These are phyloP conservation scores for Graphilbum fragrans DNA, from an alignment of 2,329 filamentous ascomycete species.

Conservation along the genomic window DNA sequence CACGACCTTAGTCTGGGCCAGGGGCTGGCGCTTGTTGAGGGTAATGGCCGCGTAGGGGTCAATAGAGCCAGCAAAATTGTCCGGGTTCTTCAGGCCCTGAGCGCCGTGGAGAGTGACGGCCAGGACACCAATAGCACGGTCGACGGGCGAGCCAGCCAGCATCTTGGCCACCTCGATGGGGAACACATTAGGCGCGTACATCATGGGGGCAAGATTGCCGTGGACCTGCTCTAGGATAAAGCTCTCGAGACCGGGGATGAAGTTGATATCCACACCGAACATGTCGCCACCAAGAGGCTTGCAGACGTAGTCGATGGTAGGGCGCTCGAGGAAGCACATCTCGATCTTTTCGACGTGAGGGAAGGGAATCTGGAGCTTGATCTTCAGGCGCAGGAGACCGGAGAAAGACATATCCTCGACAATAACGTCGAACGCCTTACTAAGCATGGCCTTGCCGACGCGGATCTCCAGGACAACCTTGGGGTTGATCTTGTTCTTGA, in stretches of 20 bases:
- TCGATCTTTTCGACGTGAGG: constrained; percentile 92
- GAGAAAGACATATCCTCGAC: constrained; percentile 97
- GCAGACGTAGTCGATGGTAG: constrained; percentile 91
- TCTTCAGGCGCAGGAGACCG: constrained; percentile 90
- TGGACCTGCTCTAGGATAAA: constrained; percentile 98
- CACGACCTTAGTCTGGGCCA: constrained; percentile 82
- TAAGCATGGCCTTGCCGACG: constrained; percentile 90
- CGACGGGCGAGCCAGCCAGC: constrained; percentile 84
- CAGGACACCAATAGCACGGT: constrained; percentile 89
- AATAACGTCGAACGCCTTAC: constrained; percentile 93
- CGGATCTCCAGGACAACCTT: constrained; percentile 93
- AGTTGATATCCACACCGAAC: constrained; percentile 97
- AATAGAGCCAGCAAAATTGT: constrained; percentile 82
- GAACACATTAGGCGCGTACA: constrained; percentile 97
- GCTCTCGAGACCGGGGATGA: constrained; percentile 83
- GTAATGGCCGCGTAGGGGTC: constrained; percentile 84
- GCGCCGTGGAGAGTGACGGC: constrained; percentile 86
- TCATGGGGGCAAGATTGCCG: constrained; percentile 86
- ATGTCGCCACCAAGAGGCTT: constrained; percentile 93
- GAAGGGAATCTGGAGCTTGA: constrained; percentile 93
- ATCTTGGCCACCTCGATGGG: constrained; percentile 98
- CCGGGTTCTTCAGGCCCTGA: constrained; percentile 84
- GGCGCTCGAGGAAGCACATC: constrained; percentile 84
- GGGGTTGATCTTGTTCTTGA: constrained; percentile 93
- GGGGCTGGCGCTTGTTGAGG: constrained; percentile 67